Base-by-base conservation (phyloP, 345 rosid genomes). In the Melastoma malabathricum region DNA sequence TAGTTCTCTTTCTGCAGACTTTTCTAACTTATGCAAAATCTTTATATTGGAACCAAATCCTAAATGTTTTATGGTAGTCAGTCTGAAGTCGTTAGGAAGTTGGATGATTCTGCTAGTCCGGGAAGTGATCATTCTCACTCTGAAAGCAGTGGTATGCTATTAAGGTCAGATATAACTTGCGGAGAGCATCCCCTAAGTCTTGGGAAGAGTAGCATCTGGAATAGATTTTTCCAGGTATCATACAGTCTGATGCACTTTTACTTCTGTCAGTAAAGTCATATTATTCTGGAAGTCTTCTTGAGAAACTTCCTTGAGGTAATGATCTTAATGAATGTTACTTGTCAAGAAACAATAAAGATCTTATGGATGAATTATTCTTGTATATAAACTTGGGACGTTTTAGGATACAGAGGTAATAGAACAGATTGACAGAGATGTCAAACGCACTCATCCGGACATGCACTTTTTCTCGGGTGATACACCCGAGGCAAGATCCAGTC, bases 131-230 rank as follows among this genome's bases (percentile, higher is more conserved):
- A 75, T 9, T 43, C 64, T 4, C 70, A 69, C 64, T 27, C 60
- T 54, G 88, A 80, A 68, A 59, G 64, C 65, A 64, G 73, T 39
- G 78, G 89, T 29, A 55, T 69, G 59, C 96, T 90, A 20, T 80
- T 83, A 46, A 82, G 94, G 71, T 82, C 82, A 22, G 79, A 84
- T 54, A 78, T 82, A 55, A 65, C 82, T 72, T 87, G 72, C 49
- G 98, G 79, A 50, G 98, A 90, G 64, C 98, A 90, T 80, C 98
- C 98, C 59, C 67, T 90, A 75, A 90, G 92, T 70, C 93, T 84
- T 53, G 96, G 92, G 68, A 77, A 82, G 65, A 80, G 70, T 54
- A 90, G 98, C 74, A 61, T 90, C 61, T 90, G 98, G 98, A 84
- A 86, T 74, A 71, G 80, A 43, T 90, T 84, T 75, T 86, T 90